These are phyloP conservation scores for Coniosporium apollinis DNA, from an alignment of 495 filamentous ascomycete genomes.

Conservation along the genomic window DNA sequence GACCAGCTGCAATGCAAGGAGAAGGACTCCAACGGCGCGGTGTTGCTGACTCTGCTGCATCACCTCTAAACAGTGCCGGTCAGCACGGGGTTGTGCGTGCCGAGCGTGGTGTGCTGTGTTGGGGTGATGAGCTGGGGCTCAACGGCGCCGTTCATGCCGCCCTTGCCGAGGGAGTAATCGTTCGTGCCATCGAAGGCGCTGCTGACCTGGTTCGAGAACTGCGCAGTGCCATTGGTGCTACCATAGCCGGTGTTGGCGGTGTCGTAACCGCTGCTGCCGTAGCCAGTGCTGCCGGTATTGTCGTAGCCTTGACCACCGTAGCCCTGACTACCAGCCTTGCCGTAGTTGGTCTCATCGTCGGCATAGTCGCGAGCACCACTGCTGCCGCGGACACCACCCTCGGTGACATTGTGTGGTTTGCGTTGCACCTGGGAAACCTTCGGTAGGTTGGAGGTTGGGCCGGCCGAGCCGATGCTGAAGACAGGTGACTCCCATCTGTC, in stretches of 20 bases:
- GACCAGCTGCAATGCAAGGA: too few relatives aligned
- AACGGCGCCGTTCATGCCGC: conserved; percentile 3
- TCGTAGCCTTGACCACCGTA: conserved; percentile 4
- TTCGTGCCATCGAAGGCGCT: conserved; percentile 15
- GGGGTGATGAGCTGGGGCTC: conserved; percentile 3
- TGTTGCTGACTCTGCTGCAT: too few relatives aligned
- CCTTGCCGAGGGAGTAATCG: conserved; percentile 1
- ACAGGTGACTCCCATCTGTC: conserved; percentile 91
- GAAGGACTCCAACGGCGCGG: too few relatives aligned
- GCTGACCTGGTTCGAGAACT: conserved; percentile 39
- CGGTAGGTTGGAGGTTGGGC: conserved; percentile 55
- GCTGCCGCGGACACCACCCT: conserved; percentile 24
- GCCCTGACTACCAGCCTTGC: conserved; percentile 8
- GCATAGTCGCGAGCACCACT: conserved; percentile 8
- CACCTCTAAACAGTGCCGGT: conserved; percentile 23
- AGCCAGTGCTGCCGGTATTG: conserved; percentile 10
- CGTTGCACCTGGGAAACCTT: conserved; percentile 42
- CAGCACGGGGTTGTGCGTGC: conserved; percentile 31
- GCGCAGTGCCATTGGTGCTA: conserved; percentile 12
- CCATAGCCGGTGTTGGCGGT: conserved; percentile 1
- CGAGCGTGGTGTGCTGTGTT: conserved; percentile 24
- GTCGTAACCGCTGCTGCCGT: conserved; percentile 4
- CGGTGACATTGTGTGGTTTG: conserved; percentile 39
- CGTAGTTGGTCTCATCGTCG: conserved; percentile 4
- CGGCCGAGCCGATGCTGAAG: conserved; percentile 73